A percentile compares a stretch with the other conserved stretches of the same genome.
Evolutionary conservation across 1,284 basidiomycete species (phyloP).

Genomic region (Ganoderma multipileum): DNA sequence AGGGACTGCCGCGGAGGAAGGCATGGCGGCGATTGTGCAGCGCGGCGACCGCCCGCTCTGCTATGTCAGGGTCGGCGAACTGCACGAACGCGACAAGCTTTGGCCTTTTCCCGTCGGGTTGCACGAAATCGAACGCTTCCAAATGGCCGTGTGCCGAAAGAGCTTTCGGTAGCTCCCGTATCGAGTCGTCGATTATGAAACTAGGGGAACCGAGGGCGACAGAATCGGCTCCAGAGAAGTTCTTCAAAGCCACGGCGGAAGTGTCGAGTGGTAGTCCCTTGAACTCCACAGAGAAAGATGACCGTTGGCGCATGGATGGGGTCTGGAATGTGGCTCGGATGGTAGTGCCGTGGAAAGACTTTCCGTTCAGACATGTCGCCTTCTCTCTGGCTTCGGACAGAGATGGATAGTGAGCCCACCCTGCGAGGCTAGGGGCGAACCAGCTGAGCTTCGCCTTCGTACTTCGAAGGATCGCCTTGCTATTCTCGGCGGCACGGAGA

Average conservation of each 20-base stretch:
- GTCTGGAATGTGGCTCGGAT: constrained; percentile 32
- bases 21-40: constrained; percentile 30
- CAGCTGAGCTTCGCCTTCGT: constrained; percentile 39
- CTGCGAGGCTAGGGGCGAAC: constrained; percentile 35
- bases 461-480: constrained; percentile 34
- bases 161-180: constrained; percentile 21
- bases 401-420: constrained; percentile 37
- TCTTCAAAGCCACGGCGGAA: constrained; percentile 16
- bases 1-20: constrained; percentile 30
- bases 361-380: constrained; percentile 29
- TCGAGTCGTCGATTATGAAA: constrained; percentile 23
- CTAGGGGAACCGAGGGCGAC: constrained; percentile 29
- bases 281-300: constrained; percentile 38
- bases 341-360: constrained; percentile 28
- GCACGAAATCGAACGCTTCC: constrained; percentile 36
- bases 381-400: constrained; percentile 30
- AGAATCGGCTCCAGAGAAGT: constrained; percentile 29
- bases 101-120: constrained; percentile 15
- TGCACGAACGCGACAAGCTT: constrained; percentile 39
- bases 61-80: constrained; percentile 35
- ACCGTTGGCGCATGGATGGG: constrained; percentile 28
- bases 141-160: constrained; percentile 29
- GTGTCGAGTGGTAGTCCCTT: constrained; percentile 34
- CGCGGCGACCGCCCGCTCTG: constrained; percentile 29
- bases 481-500: constrained; percentile 31